These are phyloP conservation scores for Boeremia lycopersici DNA, from an alignment of 2,329 filamentous ascomycete genomes.

Conservation along the genomic window DNA sequence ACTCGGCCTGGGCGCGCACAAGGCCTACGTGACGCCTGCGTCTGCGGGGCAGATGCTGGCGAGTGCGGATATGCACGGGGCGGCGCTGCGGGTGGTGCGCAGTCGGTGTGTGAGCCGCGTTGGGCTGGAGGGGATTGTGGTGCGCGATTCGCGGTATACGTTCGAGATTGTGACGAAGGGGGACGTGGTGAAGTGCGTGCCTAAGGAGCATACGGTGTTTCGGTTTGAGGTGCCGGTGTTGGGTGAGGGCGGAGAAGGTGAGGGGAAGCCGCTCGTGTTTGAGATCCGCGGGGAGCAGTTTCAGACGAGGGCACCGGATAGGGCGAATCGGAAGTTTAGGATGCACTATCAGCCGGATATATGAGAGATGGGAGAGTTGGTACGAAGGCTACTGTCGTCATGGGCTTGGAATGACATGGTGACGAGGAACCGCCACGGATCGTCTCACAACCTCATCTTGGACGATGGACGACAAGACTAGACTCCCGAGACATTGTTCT, in stretches of 20 bases:
- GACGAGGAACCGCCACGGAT: too few species aligned
- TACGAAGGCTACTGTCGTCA: neutral
- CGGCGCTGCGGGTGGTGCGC: conserved; percentile 78
- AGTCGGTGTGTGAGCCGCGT: conserved; percentile 82
- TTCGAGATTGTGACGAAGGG: conserved; percentile 81
- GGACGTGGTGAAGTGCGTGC: conserved; percentile 76
- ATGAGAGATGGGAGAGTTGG: conserved; percentile 52
- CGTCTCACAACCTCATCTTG: too few species aligned
- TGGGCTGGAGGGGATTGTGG: conserved; percentile 82
- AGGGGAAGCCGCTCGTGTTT: conserved; percentile 66
- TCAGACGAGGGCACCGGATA: conserved; percentile 78
- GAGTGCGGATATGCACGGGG: conserved; percentile 90
- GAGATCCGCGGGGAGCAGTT: conserved; percentile 90
- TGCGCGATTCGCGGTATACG: conserved; percentile 84
- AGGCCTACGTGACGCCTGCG: conserved; percentile 59
- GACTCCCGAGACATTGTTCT: too few species aligned
- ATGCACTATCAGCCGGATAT: conserved; percentile 77
- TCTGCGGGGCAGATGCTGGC: conserved; percentile 74
- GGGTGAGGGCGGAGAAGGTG: conserved; percentile 5
- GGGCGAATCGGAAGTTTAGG: conserved; percentile 92
- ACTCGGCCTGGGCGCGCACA: conserved; percentile 62
- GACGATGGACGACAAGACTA: too few species aligned
- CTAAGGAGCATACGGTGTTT: conserved; percentile 91
- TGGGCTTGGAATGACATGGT: too few species aligned
- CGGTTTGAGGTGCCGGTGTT: conserved; percentile 69